Evolutionary conservation across 202 grass and related monocot genomes (phyloP), one percentile per base, ranked within the genome.

Genomic region (Eragrostis tef): DNA sequence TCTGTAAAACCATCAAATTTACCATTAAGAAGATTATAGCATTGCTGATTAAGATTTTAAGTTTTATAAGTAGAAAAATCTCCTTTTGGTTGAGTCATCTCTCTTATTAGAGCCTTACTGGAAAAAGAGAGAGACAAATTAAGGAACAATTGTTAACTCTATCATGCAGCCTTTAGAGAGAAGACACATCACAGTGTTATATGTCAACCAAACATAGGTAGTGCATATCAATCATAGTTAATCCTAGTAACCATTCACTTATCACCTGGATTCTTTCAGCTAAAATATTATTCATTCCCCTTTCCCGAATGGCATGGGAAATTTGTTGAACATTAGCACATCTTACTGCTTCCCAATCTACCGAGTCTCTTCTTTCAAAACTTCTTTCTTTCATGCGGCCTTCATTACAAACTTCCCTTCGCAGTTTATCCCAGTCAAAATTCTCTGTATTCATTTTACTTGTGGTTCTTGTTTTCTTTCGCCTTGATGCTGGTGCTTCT

Each of bases 281-380:
- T 25, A 89, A 77, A 65, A 94, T 68, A 84, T 94, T 94, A 84
- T 91, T 94, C 89, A 94, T 94, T 87, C 92, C 92, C 87, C 92
- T 80, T 43, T 86, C 89, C 47, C 87, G 81, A 69, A 94, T 94
- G 70, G 82, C 82, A 16, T 89, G 50, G 83, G 92, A 80, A 86
- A 94, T 86, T 91, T 22, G 82, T 57, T 77, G 79, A 73, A 86
- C 84, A 61, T 89, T 81, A 25, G 92, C 87, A 77, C 87, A 75
- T 54, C 84, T 85, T 74, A 91, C 81, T 70, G 89, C 89, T 56
- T 94, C 92, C 92, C 92, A 94, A 84, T 91, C 92, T 45, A 94
- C 39, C 57, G 89, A 91, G 67, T 94, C 92, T 76, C 77, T 80
- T 81, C 87, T 91, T 64, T 87, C 89, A 80, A 26, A 76, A 60